Evolutionary conservation across 768 basidiomycete species (phyloP), one percentile per base, ranked within the genome.

Genomic region (Austroboletus eburneus): DNA sequence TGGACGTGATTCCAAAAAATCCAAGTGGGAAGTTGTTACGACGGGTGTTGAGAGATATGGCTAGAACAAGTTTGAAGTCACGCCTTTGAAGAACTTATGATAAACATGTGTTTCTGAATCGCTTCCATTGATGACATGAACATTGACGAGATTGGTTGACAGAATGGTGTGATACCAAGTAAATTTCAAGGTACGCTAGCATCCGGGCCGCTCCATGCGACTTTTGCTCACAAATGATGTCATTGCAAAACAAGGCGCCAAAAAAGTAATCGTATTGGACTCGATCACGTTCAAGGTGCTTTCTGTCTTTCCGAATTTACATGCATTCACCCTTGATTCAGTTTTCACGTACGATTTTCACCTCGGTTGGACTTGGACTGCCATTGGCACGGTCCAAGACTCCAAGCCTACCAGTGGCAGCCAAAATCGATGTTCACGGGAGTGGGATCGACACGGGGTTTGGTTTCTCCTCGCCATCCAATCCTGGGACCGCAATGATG

Each of bases 1-100:
- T 83, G 21, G 76, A 83, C 36, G 64, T 59, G 2, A 76, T 86
- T 33, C 85, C 84, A 3, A 85, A 81, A 71, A 85, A 82, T 54
- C 80, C 83, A 3, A 81, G 80, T 20, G 84, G 85, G n/a, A 84
- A 84, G 60, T 71, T 83, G 38, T 72, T 82, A 25, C 62, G 78
- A 38, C 75, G 80, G 24, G 63, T 81, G 10, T 61, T 84, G 20
- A 68, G 80, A 29, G 79, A 80, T 18, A 58, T 68, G 50, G 81
- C 79, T 72, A 69, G 35, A 47, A 23, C 20, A n/a, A n/a, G n/a
- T n/a, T 12, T 45, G 44, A 52, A 23, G 23, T 13, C 30, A 17
- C 49, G 39, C n/a, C n/a, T n/a, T n/a, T n/a, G n/a, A n/a, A n/a
- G n/a, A n/a, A n/a, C n/a, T n/a, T n/a, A n/a, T n/a, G n/a, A n/a